Evolutionary conservation across 306 rosid genomes (phyloP).

Genomic region (Lathyrus aphaca): DNA sequence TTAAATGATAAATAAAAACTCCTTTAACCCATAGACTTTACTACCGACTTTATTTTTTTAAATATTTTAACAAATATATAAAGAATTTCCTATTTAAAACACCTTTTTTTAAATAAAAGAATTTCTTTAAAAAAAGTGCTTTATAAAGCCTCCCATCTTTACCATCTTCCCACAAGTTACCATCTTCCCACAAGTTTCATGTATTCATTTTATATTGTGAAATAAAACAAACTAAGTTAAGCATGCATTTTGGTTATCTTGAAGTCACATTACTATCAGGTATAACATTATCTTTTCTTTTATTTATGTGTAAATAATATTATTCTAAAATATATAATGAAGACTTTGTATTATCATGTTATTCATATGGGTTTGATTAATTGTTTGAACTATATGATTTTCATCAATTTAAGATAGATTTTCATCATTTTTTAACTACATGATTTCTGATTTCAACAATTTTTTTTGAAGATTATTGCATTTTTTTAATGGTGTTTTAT

Average conservation of each 20-base stretch:
- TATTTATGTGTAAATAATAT: no score
- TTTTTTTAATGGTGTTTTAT: neutral
- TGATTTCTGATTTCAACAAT: neutral
- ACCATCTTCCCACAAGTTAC: neutral
- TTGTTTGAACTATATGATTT: neutral
- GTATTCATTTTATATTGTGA: neutral
- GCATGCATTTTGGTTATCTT: neutral
- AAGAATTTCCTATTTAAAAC: neutral
- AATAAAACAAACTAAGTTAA: neutral
- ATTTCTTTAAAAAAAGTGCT: neutral
- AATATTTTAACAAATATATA: neutral
- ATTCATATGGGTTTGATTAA: neutral
- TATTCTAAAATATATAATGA: no score
- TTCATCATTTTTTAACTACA: neutral
- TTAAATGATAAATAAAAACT: neutral
- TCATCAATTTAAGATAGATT: neutral
- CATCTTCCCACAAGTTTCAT: no score
- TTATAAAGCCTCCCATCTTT: neutral
- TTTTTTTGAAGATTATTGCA: neutral
- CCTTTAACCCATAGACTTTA: neutral
- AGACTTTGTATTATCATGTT: neutral
- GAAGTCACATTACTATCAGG: neutral
- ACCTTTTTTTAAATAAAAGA: neutral
- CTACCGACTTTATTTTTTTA: neutral
- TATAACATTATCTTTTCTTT: neutral